These are phyloP conservation scores for Lactarius pseudohatsudake DNA, from an alignment of 768 basidiomycete genomes.

Conservation along the genomic window DNA sequence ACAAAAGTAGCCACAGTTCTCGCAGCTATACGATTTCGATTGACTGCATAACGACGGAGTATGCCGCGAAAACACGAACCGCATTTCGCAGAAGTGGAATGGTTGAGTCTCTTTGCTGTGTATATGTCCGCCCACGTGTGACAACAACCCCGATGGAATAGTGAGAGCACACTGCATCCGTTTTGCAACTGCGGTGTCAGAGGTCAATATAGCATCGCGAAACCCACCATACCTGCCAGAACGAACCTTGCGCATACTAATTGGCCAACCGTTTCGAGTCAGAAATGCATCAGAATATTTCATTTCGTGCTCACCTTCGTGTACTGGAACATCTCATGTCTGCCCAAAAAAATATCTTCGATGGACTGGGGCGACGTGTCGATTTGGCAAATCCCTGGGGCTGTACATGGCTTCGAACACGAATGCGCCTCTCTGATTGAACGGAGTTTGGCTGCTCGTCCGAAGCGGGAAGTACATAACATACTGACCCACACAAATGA, in stretches of 20 bases:
- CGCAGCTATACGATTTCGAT: constrained; percentile 42
- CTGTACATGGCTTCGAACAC: constrained; percentile 44
- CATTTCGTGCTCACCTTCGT: constrained; percentile 53
- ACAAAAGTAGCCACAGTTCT: constrained; percentile 57
- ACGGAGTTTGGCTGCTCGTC: neutral
- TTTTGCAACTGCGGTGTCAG: constrained; percentile 42
- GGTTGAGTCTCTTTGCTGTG: constrained; percentile 46
- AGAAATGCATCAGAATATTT: neutral
- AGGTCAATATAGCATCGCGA: neutral
- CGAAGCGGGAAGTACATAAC: neutral
- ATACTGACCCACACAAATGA: constrained; percentile 59
- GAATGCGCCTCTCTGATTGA: constrained; percentile 48
- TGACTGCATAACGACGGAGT: neutral
- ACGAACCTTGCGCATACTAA: constrained; percentile 54
- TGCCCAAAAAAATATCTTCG: constrained; percentile 59
- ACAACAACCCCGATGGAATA: constrained; percentile 43
- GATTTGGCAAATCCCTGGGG: constrained; percentile 55
- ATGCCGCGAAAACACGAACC: constrained; percentile 34
- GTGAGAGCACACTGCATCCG: constrained; percentile 49
- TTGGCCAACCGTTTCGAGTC: neutral
- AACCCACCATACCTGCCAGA: neutral
- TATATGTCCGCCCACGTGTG: constrained; percentile 49
- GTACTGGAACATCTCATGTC: constrained; percentile 59
- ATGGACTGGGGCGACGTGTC: constrained; percentile 58
- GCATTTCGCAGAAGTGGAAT: constrained; percentile 55